These are phyloP conservation scores for Gossypium sturtianum DNA, from an alignment of 345 rosid genomes.

Conservation along the genomic window DNA sequence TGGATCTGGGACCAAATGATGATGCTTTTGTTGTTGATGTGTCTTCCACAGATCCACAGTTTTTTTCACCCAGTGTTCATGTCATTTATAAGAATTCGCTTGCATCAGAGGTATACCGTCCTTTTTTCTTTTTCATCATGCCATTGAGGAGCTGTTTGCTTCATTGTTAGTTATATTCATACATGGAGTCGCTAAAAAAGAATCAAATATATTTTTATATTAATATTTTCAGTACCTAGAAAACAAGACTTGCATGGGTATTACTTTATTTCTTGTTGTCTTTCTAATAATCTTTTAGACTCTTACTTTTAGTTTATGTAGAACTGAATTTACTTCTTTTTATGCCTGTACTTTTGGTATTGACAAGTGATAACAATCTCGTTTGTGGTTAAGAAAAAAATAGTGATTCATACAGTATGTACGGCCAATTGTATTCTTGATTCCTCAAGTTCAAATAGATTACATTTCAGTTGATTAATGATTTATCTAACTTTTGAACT, in stretches of 20 bases:
- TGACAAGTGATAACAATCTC: neutral
- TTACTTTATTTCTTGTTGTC: neutral
- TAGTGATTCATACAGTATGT: neutral
- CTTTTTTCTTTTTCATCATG: neutral
- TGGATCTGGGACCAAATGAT: constrained; percentile 14
- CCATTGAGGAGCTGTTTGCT: neutral
- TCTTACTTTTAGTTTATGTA: neutral
- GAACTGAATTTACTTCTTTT: neutral
- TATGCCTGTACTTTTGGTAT: neutral
- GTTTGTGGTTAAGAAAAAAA: neutral
- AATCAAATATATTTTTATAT: neutral
- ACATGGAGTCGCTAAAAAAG: neutral
- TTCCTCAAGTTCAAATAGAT: neutral
- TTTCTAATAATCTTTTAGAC: neutral
- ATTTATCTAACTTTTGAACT: neutral
- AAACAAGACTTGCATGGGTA: neutral
- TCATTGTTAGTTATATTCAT: neutral
- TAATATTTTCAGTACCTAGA: neutral
- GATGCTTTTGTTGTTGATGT: constrained; percentile 19
- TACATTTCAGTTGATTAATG: neutral
- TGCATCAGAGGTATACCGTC: constrained; percentile 26
- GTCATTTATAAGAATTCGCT: constrained; percentile 36
- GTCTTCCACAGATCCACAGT: constrained; percentile 31
- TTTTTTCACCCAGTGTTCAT: constrained; percentile 29
- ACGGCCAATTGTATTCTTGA: neutral